phyloP scores from a whole-genome alignment of 164 flowering plant genomes.

The Piper betle region DNA sequence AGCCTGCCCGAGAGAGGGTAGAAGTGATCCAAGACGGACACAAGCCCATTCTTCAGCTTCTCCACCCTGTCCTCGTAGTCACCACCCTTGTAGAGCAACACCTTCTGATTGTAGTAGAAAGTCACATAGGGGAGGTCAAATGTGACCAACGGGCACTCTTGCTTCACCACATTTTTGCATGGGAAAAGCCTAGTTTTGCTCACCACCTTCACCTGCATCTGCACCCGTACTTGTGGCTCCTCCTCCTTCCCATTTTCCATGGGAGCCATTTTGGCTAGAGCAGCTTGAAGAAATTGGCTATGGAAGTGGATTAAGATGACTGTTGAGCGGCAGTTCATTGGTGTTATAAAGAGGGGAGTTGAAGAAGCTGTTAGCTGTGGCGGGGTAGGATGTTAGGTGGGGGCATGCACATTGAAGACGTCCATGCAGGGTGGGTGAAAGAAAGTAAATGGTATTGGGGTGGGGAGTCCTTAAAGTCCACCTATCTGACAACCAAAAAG shows the following conservation, averaged over 20 bases:
- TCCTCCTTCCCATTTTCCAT: constrained; percentile 7
- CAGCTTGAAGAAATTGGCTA: too few species aligned
- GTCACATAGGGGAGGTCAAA: constrained; percentile 91
- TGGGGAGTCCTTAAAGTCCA: too few species aligned
- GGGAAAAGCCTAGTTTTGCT: constrained; percentile 41
- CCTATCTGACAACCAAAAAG: neutral
- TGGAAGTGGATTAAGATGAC: neutral
- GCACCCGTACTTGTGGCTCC: neutral
- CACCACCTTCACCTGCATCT: constrained; percentile 24
- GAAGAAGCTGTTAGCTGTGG: too few species aligned
- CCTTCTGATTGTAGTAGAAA: constrained; percentile 86
- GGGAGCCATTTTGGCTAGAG: neutral
- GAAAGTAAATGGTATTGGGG: neutral
- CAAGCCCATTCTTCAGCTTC: constrained; percentile 63
- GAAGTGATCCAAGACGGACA: constrained; percentile 52
- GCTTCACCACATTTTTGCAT: constrained; percentile 31
- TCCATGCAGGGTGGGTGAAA: neutral
- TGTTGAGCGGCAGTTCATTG: neutral
- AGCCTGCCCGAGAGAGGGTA: constrained; percentile 68
- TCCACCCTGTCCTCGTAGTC: constrained; percentile 39
- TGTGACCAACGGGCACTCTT: constrained; percentile 58
- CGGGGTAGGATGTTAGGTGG: neutral
- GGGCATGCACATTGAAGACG: neutral
- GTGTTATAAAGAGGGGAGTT: neutral
- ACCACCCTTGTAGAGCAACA: constrained; percentile 50